A percentile compares a stretch with the other conserved stretches of the same genome.
These are phyloP conservation scores for Infundibulicybe gibba DNA, from an alignment of 768 basidiomycete genomes.

Conservation along the genomic window DNA sequence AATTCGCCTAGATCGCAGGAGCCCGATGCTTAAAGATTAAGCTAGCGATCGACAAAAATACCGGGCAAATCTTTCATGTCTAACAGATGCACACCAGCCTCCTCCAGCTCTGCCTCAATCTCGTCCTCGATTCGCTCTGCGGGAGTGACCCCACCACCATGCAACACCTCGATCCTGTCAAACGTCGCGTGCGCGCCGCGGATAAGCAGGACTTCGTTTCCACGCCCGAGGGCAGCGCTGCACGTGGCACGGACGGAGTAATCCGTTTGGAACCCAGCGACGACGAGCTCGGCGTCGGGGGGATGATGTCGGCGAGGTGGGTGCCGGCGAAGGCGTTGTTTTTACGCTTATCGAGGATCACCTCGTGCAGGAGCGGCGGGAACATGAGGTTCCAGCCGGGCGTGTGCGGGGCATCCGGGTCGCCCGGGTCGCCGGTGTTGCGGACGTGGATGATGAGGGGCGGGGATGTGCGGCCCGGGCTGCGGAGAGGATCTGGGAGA, in stretches of 20 bases:
- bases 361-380: constrained; percentile 45
- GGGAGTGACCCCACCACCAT: constrained; percentile 50
- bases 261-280: constrained; percentile 68
- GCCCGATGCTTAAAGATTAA: too few relatives aligned
- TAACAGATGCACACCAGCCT: constrained; percentile 60
- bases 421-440: constrained; percentile 58
- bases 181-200: constrained; percentile 64
- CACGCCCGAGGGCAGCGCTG: constrained; percentile 54
- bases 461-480: constrained; percentile 46
- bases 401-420: constrained; percentile 53
- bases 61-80: constrained; percentile 63
- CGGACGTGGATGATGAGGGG: constrained; percentile 67
- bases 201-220: constrained; percentile 65
- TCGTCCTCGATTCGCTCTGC: constrained; percentile 52
- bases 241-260: constrained; percentile 61
- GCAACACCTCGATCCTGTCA: constrained; percentile 60
- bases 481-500: constrained; percentile 41
- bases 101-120: constrained; percentile 65
- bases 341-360: constrained; percentile 61
- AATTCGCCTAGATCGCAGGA: too few relatives aligned
- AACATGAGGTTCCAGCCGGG: constrained; percentile 63
- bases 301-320: constrained; percentile 43
- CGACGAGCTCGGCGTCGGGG: constrained; percentile 56
- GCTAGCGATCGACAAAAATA: constrained; percentile 56
- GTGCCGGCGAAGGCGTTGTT: constrained; percentile 72